Percentiles rank a stretch among this genome's conserved stretches.
Conservation (phyloP, 768 basidiomycete genomes). For the Rhizopogon roseolus region DNA sequence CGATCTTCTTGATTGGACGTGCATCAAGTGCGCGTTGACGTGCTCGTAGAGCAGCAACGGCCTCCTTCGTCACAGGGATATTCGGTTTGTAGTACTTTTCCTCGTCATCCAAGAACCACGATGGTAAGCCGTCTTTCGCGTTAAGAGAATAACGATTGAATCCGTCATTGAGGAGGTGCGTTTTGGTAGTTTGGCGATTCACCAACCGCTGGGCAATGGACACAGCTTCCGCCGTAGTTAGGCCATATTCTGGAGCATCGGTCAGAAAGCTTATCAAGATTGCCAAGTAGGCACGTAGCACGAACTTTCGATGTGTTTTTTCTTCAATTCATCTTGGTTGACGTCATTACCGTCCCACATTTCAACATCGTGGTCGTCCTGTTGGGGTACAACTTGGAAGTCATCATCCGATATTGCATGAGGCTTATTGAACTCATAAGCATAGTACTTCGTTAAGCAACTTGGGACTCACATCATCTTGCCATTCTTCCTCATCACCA, state of each 20-base stretch:
- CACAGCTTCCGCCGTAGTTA: conserved; percentile 86
- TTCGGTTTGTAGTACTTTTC: conserved; percentile 89
- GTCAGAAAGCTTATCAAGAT: conserved; percentile 4
- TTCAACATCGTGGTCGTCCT: conserved; percentile 50
- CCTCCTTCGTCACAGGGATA: conserved; percentile 96
- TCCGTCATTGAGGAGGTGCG: conserved; percentile 88
- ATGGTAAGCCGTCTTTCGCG: conserved; percentile 85
- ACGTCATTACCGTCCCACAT: conserved; percentile 83
- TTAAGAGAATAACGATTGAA: conserved; percentile 93
- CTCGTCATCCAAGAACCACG: conserved; percentile 98
- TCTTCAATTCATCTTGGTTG: conserved; percentile 65
- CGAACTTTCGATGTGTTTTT: conserved; percentile 64
- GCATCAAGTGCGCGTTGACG: conserved; percentile 94
- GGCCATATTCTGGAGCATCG: conserved; percentile 57
- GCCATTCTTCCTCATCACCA: conserved; percentile 24
- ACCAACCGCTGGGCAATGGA: conserved; percentile 88
- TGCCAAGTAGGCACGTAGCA: conserved; percentile 3
- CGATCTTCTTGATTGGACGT: conserved; percentile 97
- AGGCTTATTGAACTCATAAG: conserved; percentile 11
- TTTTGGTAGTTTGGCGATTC: conserved; percentile 85
- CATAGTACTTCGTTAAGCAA: not conserved
- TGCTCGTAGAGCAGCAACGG: conserved; percentile 75
- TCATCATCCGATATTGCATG: conserved; percentile 38
- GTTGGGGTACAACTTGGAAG: conserved; percentile 71
- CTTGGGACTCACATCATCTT: conserved; percentile 19